A percentile compares a stretch with the other conserved stretches of the same genome.
Evolutionary conservation across 2,329 filamentous ascomycete species (phyloP).

Genomic region (Penicillium oxalicum): DNA sequence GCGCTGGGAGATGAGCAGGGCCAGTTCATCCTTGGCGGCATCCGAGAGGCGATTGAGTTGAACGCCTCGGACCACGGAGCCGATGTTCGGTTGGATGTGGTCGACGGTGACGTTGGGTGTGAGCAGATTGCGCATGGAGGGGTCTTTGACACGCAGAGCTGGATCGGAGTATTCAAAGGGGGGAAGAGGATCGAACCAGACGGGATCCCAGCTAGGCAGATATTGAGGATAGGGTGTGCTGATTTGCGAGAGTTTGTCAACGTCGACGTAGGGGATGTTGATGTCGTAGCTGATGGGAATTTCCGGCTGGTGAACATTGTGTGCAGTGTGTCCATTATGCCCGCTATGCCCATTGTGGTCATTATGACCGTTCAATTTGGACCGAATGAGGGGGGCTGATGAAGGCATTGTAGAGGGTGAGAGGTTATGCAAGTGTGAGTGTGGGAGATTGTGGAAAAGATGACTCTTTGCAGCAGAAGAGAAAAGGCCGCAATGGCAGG

Average conservation of each 20-base stretch:
- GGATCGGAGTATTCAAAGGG: slow-evolving; percentile 44
- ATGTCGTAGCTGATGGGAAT: slow-evolving; percentile 42
- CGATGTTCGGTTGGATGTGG: slow-evolving; percentile 41
- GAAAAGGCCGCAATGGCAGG: not conserved
- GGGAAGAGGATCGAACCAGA: slow-evolving; percentile 43
- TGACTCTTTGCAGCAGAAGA: not conserved
- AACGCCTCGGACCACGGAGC: slow-evolving; percentile 39
- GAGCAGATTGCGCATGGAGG: slow-evolving; percentile 35
- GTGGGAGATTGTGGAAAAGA: not conserved
- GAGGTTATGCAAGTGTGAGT: not conserved
- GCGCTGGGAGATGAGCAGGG: slow-evolving; percentile 64
- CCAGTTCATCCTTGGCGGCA: slow-evolving; percentile 47
- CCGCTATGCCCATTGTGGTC: slow-evolving; percentile 14
- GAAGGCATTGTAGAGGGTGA: slow-evolving; percentile 25
- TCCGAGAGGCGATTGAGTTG: slow-evolving; percentile 46
- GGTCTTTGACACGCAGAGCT: slow-evolving; percentile 40
- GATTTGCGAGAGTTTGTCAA: slow-evolving; percentile 33
- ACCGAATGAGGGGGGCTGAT: slow-evolving; percentile 27
- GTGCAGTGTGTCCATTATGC: not conserved
- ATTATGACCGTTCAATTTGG: slow-evolving; percentile 21
- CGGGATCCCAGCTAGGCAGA: slow-evolving; percentile 43
- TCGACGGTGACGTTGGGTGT: slow-evolving; percentile 26
- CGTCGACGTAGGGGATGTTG: slow-evolving; percentile 45
- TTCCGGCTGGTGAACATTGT: slow-evolving; percentile 24
- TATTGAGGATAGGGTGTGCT: slow-evolving; percentile 42